Evolutionary conservation across 768 basidiomycete species (phyloP), one percentile per base, ranked within the genome.

Genomic region (Trametes gibbosa): DNA sequence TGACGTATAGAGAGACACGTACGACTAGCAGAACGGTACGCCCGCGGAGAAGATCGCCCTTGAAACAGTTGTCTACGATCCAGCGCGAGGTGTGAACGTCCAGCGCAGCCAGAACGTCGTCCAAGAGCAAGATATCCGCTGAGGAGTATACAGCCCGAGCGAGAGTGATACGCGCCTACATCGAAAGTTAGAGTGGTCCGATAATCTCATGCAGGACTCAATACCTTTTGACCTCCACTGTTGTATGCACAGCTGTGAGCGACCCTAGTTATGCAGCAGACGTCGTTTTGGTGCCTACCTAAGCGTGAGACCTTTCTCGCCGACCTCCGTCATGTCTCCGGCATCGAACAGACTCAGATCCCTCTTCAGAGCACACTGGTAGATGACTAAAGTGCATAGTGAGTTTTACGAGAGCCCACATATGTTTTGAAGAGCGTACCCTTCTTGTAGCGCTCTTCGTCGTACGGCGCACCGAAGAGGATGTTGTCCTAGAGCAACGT

Each of bases 121-220:
- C 90, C 41, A 92, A 72, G 12, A 93, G 70, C 13, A 93, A 66
- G 25, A 86, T 82, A 16, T 81, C 69, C 0, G 89, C 84, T 8
- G 70, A 69, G 1, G 81, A 82, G 69, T 87, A 87, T 1, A 86
- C 73, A 0, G 84, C 83, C 6, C 84, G 75, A 12, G 85, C 85
- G n/a, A 84, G 72, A 1, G 81, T 81, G 32, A 86, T 72, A 25
- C 84, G 68, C 69, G 76, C 83, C 75, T 66, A 19, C 10, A 1
- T n/a, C n/a, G n/a, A n/a, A n/a, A n/a, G n/a, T n/a, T n/a, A n/a
- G n/a, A n/a, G n/a, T n/a, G n/a, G n/a, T n/a, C n/a, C n/a, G n/a
- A n/a, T n/a, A n/a, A n/a, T n/a, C n/a, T n/a, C n/a, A n/a, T n/a
- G n/a, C n/a, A n/a, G n/a, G n/a, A n/a, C n/a, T n/a, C n/a, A n/a